Evolutionary conservation across 768 basidiomycete species (phyloP), one percentile per base, ranked within the genome.

Genomic region (Amanita muscaria): DNA sequence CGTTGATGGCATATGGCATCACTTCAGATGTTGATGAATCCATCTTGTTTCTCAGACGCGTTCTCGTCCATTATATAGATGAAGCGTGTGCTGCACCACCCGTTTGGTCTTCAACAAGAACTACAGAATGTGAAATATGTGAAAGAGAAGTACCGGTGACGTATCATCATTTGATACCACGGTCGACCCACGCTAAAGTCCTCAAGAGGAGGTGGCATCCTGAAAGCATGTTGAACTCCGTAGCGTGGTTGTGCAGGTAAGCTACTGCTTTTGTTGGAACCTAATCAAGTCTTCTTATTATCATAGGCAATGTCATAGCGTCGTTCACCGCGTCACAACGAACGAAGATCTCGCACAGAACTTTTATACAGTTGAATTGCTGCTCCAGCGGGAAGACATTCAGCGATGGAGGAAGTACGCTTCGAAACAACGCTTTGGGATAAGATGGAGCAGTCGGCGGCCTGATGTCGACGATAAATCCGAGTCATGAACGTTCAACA

Each of bases 151-250:
- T 77, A 2, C 73, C 72, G 9, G 58, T 79, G 53, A 79, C 77
- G 15, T 80, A 78, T 53, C 77, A 79, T 55, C 77, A 79, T 47
- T 66, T 80, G 23, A 75, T 80, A 35, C 77, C 77, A 2, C 66
- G 73, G 21, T 69, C 70, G 16, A 66, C 60, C 14, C 77, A 81
- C 48, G 59, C 64, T 2, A 79, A 76, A 55, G 75, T 63, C n/a
- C 51, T 73, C 31, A 79, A 76, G 64, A 72, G 69, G 56, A 70
- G 67, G 37, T 77, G 77, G 77, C 77, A 79, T 54, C 57, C 68
- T 0, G 67, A 72, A 53, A 53, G 59, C 25, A 68, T 73, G 68
- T 41, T 79, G 22, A 75, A 75, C 48, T 70, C 73, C 4, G 76
- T 80, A 7, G 78, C 77, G 14, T 80, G 76, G 77, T 59, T 79